These are phyloP conservation scores for Zymoseptoria brevis DNA, from an alignment of 2,329 filamentous ascomycete species.

Conservation along the genomic window DNA sequence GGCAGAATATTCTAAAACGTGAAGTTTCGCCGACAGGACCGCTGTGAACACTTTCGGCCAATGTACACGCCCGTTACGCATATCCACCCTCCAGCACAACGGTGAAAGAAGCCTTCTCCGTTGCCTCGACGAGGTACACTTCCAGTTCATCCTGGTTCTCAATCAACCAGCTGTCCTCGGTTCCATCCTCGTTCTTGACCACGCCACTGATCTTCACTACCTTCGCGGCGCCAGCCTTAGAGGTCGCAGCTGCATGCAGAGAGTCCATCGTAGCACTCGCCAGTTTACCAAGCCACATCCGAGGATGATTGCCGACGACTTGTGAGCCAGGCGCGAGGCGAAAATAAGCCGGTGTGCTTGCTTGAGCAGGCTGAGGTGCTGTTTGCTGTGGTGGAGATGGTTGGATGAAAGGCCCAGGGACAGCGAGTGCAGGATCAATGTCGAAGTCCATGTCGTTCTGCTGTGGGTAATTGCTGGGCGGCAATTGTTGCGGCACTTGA, in stretches of 20 bases:
- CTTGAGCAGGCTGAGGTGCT: slow-evolving; percentile 1
- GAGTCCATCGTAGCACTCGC: slow-evolving; percentile 51
- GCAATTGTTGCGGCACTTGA: neutral
- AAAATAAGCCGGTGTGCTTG: slow-evolving; percentile 54
- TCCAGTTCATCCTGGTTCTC: slow-evolving; percentile 64
- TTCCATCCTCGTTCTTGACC: slow-evolving; percentile 36
- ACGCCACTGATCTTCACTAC: slow-evolving; percentile 13
- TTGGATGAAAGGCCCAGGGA: slow-evolving; percentile 10
- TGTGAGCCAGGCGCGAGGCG: slow-evolving; percentile 59
- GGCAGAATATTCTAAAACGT: too few species aligned
- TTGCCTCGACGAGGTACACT: slow-evolving; percentile 58
- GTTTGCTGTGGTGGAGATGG: slow-evolving; percentile 24
- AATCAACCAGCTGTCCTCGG: slow-evolving; percentile 57
- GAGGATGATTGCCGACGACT: slow-evolving; percentile 39
- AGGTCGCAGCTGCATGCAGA: slow-evolving; percentile 52
- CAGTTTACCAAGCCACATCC: slow-evolving; percentile 61
- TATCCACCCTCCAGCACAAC: slow-evolving; percentile 25
- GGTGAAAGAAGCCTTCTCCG: slow-evolving; percentile 49
- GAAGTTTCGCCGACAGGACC: too few species aligned
- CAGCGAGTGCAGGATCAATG: slow-evolving; percentile 17
- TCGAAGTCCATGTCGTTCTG: slow-evolving; percentile 11
- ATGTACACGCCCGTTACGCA: slow-evolving; percentile 3
- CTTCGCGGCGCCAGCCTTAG: slow-evolving; percentile 41
- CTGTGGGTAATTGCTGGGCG: neutral
- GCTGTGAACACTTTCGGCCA: too few species aligned